Evolutionary conservation across 2,329 filamentous ascomycete genomes (phyloP), one percentile per base, ranked within the genome.

Genomic region (Westerdykella aurantiaca): DNA sequence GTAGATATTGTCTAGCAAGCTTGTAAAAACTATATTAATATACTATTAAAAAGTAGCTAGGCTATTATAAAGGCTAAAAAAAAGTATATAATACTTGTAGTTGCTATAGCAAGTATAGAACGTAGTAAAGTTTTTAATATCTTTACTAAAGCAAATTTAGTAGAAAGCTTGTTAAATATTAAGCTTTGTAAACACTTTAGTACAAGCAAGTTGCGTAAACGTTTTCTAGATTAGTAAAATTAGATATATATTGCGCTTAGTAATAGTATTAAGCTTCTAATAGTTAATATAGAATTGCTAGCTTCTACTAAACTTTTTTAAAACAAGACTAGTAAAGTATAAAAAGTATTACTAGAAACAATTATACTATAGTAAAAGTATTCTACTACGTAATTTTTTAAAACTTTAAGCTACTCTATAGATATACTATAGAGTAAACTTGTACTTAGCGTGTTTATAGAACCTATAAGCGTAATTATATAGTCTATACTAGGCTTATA

Each of bases 271-370:
- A 1, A 71, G 48, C 0, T 31, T 46, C 40, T 53, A 38, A 47
- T 70, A 72, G 45, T 71, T 53, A 5, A 70, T 50, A 49, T 49
- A 70, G 34, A 71, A 41, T 16, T 50, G 45, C 7, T 66, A 42
- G 6, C 45, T 50, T 3, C 58, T 47, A 39, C 58, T 52, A 4
- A 53, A 53, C 48, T 68, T 70, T 18, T 40, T 46, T 21, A 63
- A 51, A 69, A 67, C 0, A 69, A 45, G 5, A 68, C 52, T 7
- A 51, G 60, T 2, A 45, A 11, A 14, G 38, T 42, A 17, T 14
- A n/a, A 2, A 37, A 41, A 3, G 42, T 43, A 10, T 21, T 43
- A 21, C 47, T 52, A 9, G 40, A 13, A n/a, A 37, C 18, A 12
- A 49, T 49, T 64, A 44, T 0, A 17, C 39, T 23, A 5, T 21